These are phyloP conservation scores for Termitomyces sp. DNA, from an alignment of 768 basidiomycete species.

Conservation along the genomic window DNA sequence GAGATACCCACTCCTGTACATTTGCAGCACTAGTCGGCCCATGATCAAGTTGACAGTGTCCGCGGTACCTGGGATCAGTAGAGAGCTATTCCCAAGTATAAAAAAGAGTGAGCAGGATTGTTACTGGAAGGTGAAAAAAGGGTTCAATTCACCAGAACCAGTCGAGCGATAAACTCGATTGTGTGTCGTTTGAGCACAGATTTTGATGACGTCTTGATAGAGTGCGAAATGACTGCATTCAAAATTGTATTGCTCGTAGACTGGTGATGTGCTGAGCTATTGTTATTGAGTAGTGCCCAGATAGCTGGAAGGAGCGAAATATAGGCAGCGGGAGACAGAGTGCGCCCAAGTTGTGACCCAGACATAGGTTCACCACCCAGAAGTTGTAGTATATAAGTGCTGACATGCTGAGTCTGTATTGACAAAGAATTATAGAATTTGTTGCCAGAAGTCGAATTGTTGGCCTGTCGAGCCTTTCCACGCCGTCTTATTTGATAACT, in stretches of 20 bases:
- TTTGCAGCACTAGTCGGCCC: slow-evolving; percentile 22
- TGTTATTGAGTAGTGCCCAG: slow-evolving; percentile 65
- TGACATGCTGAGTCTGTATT: slow-evolving; percentile 45
- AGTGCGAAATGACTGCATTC: slow-evolving; percentile 60
- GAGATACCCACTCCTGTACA: slow-evolving; percentile 62
- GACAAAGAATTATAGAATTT: slow-evolving; percentile 17
- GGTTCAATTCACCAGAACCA: slow-evolving; percentile 54
- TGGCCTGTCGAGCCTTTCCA: slow-evolving; percentile 14
- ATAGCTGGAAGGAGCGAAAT: slow-evolving; percentile 66
- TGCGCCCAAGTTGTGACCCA: slow-evolving; percentile 38
- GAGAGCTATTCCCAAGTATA: slow-evolving; percentile 43
- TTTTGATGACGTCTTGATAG: slow-evolving; percentile 48
- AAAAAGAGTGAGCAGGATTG: slow-evolving; percentile 1
- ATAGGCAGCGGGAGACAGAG: slow-evolving; percentile 56
- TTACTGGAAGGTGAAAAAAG: slow-evolving; percentile 1
- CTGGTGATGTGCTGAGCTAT: slow-evolving; percentile 8
- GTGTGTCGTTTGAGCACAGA: slow-evolving; percentile 62
- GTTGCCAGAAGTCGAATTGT: background rate
- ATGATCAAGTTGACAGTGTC: slow-evolving; percentile 35
- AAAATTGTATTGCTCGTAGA: slow-evolving; percentile 32
- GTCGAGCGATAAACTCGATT: slow-evolving; percentile 68
- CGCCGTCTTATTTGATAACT: slow-evolving; percentile 15
- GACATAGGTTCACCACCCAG: slow-evolving; percentile 45
- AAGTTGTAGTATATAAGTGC: slow-evolving; percentile 54
- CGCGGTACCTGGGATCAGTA: slow-evolving; percentile 46